Base-by-base conservation (phyloP, 2,329 filamentous ascomycete genomes). In the Alternaria dauci region DNA sequence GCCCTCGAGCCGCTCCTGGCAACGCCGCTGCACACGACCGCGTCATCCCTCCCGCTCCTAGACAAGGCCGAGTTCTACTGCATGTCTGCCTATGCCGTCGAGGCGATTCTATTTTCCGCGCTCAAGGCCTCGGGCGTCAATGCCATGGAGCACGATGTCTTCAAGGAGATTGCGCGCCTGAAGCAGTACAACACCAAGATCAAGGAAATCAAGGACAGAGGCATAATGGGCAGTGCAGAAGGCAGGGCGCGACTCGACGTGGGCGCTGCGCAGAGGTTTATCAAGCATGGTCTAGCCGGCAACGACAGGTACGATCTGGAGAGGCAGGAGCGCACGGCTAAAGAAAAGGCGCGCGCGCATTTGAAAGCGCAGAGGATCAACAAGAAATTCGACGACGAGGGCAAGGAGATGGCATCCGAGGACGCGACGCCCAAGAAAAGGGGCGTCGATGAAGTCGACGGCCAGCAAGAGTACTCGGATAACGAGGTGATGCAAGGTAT, bases 11-110 rank as follows among this genome's bases (percentile, higher is more conserved):
- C 94, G n/a, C 81, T 98, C 6, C 81, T 96, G 26, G 82, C 84
- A 36, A 84, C 85, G 51, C 79, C 86, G 1, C 81, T 97, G 43
- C 83, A 87, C 52, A 87, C 89, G 41, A 86, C 88, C 58, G 88
- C 92, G 5, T 89, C 88, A 56, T 93, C 93, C 75, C 84, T 98
- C 8, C 94, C 94, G 2, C 85, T 98, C n/a, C 85, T 99, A 62
- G 94, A 98, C 82, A 94, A 93, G 81, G 93, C 95, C 8, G 97
- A 98, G 81, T 88, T 97, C 61, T 93, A 96, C 76, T 89, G 95
- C n/a, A 84, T 96, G 20, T 85, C 90, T 52, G 91, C 93, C 18
- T 99, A 98, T 78, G 87, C 94, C 0, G 89, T 99, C 65, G 94
- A 98, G 74, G 96, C 94, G 0, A 82, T 97, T 9, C 82, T 99